Base-by-base conservation (phyloP, 331 rosid genomes). In the Spiraea crenata region DNA sequence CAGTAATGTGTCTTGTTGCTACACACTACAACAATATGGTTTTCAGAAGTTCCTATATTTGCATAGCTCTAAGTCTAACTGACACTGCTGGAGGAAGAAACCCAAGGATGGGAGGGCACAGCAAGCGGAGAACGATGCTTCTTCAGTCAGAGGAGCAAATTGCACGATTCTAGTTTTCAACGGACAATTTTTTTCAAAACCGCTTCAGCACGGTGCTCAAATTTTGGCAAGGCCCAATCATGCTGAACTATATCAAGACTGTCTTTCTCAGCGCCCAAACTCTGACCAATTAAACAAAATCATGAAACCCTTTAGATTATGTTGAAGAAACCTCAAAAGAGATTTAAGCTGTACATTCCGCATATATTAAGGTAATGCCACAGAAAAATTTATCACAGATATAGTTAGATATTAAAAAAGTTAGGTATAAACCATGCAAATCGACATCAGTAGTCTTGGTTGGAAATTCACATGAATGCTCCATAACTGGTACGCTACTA, bases 241-340 rank as follows among this genome's bases (percentile, higher is more conserved):
- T 95, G 99, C 79, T 89, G 99, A 9, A 90, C 80, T 79, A 95
- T 95, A 87, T 95, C 99, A 11, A 95, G 93, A 75, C 86, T 85
- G 84, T 95, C 99, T 80, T 95, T 95, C 88, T 95, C 97, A 51
- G 90, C 93, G 72, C 96, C 76, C 79, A 95, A 83, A 77, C 95
- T 89, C 99, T 95, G 93, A 52, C 69, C 75, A 63, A 51, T 76
- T 48, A 38, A 62, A 35, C 62, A 51, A 70, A 49, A 51, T 12
- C 40, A 13, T 6, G 19, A 20, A 46, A 20, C 7, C 19, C 17
- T 9, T 31, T 5, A 35, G 34, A 62, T 70, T 20, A 44, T 25
- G 31, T 25, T 25, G 31, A 25, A 25, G 31, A 25, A 25, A 25
- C 31, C 31, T 25, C 31, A 25, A 25, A 25, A 25, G 31, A 25